These are phyloP conservation scores for Meyerozyma elateridarum DNA, from an alignment of 1,139 yeast genomes.

Conservation along the genomic window DNA sequence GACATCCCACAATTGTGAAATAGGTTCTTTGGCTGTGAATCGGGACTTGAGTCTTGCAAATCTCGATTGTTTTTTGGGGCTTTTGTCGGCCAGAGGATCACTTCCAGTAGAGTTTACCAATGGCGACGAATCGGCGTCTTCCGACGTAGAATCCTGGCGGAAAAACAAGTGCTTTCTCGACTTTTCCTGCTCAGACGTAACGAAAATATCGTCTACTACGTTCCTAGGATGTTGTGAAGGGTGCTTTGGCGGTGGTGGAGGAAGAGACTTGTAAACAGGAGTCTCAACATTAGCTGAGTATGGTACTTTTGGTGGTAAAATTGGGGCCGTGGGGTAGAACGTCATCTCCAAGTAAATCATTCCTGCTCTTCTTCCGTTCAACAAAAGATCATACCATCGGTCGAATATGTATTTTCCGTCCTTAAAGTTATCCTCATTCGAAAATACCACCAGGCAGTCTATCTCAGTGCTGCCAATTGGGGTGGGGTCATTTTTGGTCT, in stretches of 20 bases:
- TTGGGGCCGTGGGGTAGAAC: conserved; percentile 66
- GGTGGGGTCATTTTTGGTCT: conserved; percentile 80
- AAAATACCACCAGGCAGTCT: conserved; percentile 67
- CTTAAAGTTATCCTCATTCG: conserved; percentile 43
- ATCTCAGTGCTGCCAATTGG: conserved; percentile 80
- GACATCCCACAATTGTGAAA: conserved; percentile 21
- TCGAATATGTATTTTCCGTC: conserved; percentile 71
- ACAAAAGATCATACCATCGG: conserved; percentile 71
- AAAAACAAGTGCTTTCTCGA: conserved; percentile 7
- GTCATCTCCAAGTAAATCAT: conserved; percentile 88
- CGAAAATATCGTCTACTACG: conserved; percentile 27
- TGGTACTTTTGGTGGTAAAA: conserved; percentile 38
- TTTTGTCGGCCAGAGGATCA: conserved; percentile 2
- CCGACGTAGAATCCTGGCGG: conserved; percentile 6
- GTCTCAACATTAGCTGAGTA: neutral
- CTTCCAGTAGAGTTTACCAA: neutral
- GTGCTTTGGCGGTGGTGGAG: conserved; percentile 13
- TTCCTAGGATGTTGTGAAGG: conserved; percentile 11
- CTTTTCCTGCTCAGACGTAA: conserved; percentile 7
- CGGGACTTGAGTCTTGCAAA: conserved; percentile 29
- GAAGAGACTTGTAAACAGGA: neutral
- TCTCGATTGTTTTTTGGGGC: conserved; percentile 11
- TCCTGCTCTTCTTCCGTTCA: conserved; percentile 79
- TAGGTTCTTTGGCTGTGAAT: conserved; percentile 35
- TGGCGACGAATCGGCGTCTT: neutral